These are phyloP conservation scores for Fusarium tuaranense DNA, from an alignment of 2,329 filamentous ascomycete genomes.

Conservation along the genomic window DNA sequence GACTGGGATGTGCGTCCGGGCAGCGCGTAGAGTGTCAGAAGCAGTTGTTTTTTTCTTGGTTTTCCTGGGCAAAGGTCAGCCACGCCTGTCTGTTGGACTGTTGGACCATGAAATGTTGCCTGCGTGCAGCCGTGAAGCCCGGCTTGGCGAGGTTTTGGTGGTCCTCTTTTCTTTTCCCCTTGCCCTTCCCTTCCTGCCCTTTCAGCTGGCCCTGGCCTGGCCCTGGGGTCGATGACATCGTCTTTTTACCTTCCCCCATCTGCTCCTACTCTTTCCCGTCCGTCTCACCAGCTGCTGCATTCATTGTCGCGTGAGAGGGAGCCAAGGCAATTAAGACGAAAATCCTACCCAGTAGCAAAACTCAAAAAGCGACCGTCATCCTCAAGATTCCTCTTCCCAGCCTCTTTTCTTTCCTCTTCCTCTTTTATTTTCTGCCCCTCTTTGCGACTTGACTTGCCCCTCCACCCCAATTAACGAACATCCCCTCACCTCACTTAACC, in stretches of 20 bases:
- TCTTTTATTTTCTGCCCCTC: neutral
- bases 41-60: conserved; percentile 7
- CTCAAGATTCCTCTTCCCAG: conserved; percentile 8
- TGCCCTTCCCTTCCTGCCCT: neutral
- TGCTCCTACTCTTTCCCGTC: neutral
- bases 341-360: neutral
- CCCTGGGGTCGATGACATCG: conserved; percentile 22
- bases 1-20: neutral
- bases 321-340: conserved; percentile 18
- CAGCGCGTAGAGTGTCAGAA: conserved; percentile 1
- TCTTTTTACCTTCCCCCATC: conserved; percentile 15
- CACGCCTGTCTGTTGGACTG: neutral
- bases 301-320: conserved; percentile 33
- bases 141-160: conserved; percentile 30
- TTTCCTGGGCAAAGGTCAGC: conserved; percentile 5
- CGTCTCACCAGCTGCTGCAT: conserved; percentile 16
- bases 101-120: conserved; percentile 14
- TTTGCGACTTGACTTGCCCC: conserved; percentile 6
- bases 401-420: neutral
- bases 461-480: conserved; percentile 19
- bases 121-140: conserved; percentile 27
- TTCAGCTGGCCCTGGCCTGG: neutral
- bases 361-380: conserved; percentile 11
- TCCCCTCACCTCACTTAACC: conserved; percentile 17
- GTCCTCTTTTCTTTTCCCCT: conserved; percentile 9